Evolutionary conservation across 176 grass and related monocot genomes (phyloP).

Genomic region (Oryza rufipogon): DNA sequence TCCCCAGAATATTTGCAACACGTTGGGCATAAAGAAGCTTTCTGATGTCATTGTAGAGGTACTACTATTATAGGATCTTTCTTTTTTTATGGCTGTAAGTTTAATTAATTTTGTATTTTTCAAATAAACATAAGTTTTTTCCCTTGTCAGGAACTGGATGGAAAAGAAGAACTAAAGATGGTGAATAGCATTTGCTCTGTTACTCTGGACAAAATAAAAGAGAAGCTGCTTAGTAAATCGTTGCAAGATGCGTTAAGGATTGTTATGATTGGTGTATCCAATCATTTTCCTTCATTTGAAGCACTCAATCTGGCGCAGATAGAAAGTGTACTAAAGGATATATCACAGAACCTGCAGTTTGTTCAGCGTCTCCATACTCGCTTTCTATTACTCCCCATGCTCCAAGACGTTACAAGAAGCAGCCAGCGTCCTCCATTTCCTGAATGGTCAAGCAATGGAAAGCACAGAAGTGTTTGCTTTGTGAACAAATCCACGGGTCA

Average conservation of each 20-base stretch:
- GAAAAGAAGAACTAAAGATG: slow-evolving; percentile 51
- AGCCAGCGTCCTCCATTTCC: slow-evolving; percentile 50
- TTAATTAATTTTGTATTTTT: slow-evolving; percentile 16
- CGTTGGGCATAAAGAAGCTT: slow-evolving; percentile 77
- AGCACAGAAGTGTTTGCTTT: slow-evolving; percentile 76
- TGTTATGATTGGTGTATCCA: slow-evolving; percentile 65
- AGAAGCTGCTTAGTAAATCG: slow-evolving; percentile 72
- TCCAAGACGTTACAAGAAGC: slow-evolving; percentile 70
- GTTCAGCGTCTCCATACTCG: slow-evolving; percentile 73
- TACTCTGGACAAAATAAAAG: slow-evolving; percentile 59
- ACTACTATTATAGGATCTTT: slow-evolving; percentile 7
- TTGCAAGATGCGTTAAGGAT: slow-evolving; percentile 67
- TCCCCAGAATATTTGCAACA: slow-evolving; percentile 72
- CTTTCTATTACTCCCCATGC: slow-evolving; percentile 74
- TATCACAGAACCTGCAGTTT: slow-evolving; percentile 74
- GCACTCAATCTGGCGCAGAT: slow-evolving; percentile 60
- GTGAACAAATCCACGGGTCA: slow-evolving; percentile 63
- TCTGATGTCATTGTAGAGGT: slow-evolving; percentile 91
- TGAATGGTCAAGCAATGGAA: slow-evolving; percentile 76
- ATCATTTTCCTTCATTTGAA: slow-evolving; percentile 88
- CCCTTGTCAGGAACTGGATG: slow-evolving; percentile 81
- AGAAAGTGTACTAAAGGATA: slow-evolving; percentile 60
- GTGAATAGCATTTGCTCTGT: slow-evolving; percentile 74
- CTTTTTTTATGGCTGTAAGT: slow-evolving; percentile 4
- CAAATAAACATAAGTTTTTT: slow-evolving; percentile 26